Percentiles rank a stretch among this genome's conserved stretches.
These are phyloP conservation scores for Apiotrichum porosum DNA, from an alignment of 1,284 basidiomycete genomes.

Conservation along the genomic window DNA sequence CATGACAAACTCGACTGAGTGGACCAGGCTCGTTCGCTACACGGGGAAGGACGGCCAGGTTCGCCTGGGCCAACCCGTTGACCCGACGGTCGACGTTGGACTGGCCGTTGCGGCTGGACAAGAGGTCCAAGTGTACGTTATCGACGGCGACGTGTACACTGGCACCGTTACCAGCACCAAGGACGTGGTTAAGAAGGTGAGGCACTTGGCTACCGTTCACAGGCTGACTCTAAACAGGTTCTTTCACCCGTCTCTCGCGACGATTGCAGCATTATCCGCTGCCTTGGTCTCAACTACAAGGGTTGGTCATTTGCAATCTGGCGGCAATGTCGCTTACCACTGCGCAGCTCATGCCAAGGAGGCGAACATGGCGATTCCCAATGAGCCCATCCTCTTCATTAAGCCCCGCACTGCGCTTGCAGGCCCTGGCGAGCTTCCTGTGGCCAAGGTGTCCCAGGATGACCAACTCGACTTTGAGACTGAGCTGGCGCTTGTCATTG, in stretches of 20 bases:
- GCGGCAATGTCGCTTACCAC: conserved; percentile 2
- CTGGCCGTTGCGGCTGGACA: conserved; percentile 27
- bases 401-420: conserved; percentile 52
- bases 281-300: conserved; percentile 45
- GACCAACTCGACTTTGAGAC: conserved; percentile 52
- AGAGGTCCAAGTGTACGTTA: conserved; percentile 13
- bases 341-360: conserved; percentile 10
- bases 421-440: conserved; percentile 47
- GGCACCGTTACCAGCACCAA: conserved; percentile 4
- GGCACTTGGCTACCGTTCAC: too few species aligned
- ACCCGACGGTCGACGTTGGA: conserved; percentile 46
- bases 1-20: conserved; percentile 10
- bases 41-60: conserved; percentile 7
- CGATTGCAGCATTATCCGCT: conserved; percentile 41
- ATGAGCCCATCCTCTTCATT: conserved; percentile 41
- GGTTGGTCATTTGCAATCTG: conserved; percentile 15
- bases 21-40: conserved; percentile 39
- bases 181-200: conserved; percentile 4
- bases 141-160: conserved; percentile 14
- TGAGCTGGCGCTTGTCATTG: conserved; percentile 51
- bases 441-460: conserved; percentile 50
- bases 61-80: conserved; percentile 37
- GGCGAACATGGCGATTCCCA: conserved; percentile 37
- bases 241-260: conserved; percentile 27
- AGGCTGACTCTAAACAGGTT: too few species aligned